Base-by-base conservation (phyloP, 1,139 yeast genomes). In the Geotrichum candidum region DNA sequence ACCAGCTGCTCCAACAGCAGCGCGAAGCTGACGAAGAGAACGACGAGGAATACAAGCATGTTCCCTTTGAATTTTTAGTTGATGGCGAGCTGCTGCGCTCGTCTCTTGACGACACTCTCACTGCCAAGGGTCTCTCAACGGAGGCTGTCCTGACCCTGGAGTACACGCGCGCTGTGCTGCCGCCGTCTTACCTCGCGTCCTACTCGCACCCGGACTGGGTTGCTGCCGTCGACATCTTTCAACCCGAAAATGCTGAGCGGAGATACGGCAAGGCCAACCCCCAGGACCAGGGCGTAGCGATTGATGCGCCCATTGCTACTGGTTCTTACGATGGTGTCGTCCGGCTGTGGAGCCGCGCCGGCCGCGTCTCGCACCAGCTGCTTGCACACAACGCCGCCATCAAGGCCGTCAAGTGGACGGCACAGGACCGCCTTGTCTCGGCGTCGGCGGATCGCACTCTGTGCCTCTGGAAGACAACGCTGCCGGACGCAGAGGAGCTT, bases 151-250 rank as follows among this genome's bases (percentile, higher is more conserved):
- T 94, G 64, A 85, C 85, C 46, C 78, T 94, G 62, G 99, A 94
- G 72, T 94, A 94, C 76, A 90, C 97, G 22, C 82, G 96, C 68
- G 92, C 97, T 0, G 89, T 92, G 54, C 81, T 92, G 63, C 99
- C 99, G 25, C 99, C 99, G 15, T 86, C 94, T 51, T 92, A 85
- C 72, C 79, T 91, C 66, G 91, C 96, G 11, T 87, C 96, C 57
- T 94, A 87, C 75, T 84, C 87, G 69, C 92, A 92, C 71, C 97
- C 92, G 67, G 99, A 94, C 76, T 94, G 99, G 99, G 85, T 95
- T 45, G 88, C 97, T 10, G 82, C 96, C 0, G 81, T 92, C 54
- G 84, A 85, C 70, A 75, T 85, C 45, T 65, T 64, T 35, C 61
- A 63, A n/a, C 57, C 52, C 18, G 62, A 53, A 51, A 56, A 62